Evolutionary conservation across 106 monocot genomes (phyloP), one percentile per base, ranked within the genome.

Genomic region (Iris macrosiphon): DNA sequence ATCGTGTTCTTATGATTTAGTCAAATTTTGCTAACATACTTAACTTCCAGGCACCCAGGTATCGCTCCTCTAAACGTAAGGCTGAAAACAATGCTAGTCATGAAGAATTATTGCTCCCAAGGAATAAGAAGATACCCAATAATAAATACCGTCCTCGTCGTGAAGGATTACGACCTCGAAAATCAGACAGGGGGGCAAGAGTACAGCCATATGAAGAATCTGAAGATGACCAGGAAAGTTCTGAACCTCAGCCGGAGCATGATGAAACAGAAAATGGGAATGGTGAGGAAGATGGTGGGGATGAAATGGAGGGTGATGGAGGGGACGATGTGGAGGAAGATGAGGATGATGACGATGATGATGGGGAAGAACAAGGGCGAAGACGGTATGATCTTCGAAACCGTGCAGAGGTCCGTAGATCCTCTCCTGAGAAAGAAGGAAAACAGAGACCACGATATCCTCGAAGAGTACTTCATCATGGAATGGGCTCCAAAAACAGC

Each of bases 301-400:
- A 77, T 55, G 82, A 77, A 59, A 83, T 66, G 51, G 86, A 80
- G 33, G 90, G 49, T 31, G 85, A 78, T 59, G 87, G 60, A 61
- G 90, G 69, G 17, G 79, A 84, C 40, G 86, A 71, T 57, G 92
- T 60, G 29, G 93, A 78, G 31, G 80, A 65, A 28, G 93, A 84
- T 49, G 88, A 75, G 28, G 89, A 81, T 38, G 83, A 74, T 47
- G 87, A 87, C 44, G 91, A 87, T 48, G 90, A 72, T 61, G 90
- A 63, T 24, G 96, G 80, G 61, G 88, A 87, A 55, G 73, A 98
- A 11, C 87, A 89, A 49, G 89, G 91, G 33, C 83, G 78, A 47
- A 82, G 73, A 67, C 63, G 98, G 49, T 98, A 98, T 84, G 98
- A 98, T 63, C 47, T 98, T 29, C 60, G 91, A 18, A 82, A 98